Conservation (phyloP, 805 yeast species). For the Candida rishiriensis region DNA sequence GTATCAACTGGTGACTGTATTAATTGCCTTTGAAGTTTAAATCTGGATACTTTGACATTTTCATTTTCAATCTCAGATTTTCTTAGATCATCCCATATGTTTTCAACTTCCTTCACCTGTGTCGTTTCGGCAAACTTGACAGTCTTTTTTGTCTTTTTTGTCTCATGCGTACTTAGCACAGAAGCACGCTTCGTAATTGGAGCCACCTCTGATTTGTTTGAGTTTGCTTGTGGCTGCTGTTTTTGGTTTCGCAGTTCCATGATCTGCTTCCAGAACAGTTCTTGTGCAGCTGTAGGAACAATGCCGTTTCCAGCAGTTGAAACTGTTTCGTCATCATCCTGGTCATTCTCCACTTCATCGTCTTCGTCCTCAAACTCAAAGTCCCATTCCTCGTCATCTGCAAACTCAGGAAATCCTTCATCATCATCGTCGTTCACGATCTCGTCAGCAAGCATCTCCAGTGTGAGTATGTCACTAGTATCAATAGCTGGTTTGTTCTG, state of each 20-base stretch:
- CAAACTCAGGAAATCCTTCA: conserved; percentile 23
- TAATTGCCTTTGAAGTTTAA: conserved; percentile 19
- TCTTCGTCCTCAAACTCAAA: conserved; percentile 28
- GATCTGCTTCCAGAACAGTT: conserved; percentile 39
- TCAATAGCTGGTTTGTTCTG: conserved; percentile 29
- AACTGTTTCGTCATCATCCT: conserved; percentile 9
- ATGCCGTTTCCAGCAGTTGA: background rate
- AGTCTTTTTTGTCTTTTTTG: conserved; percentile 33
- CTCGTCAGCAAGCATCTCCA: conserved; percentile 52
- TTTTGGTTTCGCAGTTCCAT: conserved; percentile 25
- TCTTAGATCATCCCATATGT: conserved; percentile 44
- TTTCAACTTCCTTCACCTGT: conserved; percentile 57
- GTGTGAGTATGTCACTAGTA: conserved; percentile 43
- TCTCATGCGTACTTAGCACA: background rate
- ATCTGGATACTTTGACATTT: conserved; percentile 11
- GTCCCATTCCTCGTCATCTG: conserved; percentile 16
- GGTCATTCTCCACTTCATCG: conserved; percentile 11
- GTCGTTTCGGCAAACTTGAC: conserved; percentile 52
- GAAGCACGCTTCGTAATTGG: background rate
- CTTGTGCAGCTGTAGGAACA: conserved; percentile 30
- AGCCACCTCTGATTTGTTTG: background rate
- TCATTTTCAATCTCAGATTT: conserved; percentile 23
- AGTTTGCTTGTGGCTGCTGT: background rate
- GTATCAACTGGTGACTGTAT: conserved; percentile 13
- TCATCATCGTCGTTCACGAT: conserved; percentile 27